Percentiles rank a stretch among this genome's conserved stretches.
Evolutionary conservation across 2,329 filamentous ascomycete genomes (phyloP).

Genomic region (Hyphodiscus sp.): DNA sequence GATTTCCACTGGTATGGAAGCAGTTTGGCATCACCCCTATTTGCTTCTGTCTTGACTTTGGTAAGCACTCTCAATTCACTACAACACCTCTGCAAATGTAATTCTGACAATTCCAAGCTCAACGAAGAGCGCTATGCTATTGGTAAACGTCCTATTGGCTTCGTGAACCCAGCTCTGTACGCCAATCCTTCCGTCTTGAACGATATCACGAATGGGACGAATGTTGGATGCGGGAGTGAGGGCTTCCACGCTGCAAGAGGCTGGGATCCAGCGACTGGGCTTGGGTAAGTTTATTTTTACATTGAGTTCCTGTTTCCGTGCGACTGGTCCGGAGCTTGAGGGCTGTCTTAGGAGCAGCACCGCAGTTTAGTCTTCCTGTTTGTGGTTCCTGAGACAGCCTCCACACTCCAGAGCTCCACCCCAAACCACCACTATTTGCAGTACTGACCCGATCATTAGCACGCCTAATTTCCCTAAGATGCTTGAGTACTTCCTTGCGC

Average conservation of each 20-base stretch:
- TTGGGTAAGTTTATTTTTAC: neutral
- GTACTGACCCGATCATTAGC: neutral
- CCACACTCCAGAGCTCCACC: too few species aligned
- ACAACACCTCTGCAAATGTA: neutral
- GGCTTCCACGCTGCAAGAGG: neutral
- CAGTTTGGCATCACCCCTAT: slow-evolving; percentile 16
- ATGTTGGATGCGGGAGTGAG: neutral
- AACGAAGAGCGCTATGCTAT: neutral
- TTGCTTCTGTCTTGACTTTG: slow-evolving; percentile 19
- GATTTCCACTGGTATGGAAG: slow-evolving; percentile 14
- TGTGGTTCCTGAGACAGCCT: too few species aligned
- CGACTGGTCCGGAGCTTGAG: too few species aligned
- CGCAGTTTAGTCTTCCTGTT: too few species aligned
- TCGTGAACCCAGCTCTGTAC: neutral
- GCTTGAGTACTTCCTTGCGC: neutral
- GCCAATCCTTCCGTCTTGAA: neutral
- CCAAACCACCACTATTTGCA: too few species aligned
- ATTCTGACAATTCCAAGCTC: neutral
- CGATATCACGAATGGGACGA: neutral
- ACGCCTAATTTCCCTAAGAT: neutral
- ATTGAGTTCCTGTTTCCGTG: too few species aligned
- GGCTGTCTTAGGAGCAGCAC: too few species aligned
- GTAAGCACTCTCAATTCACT: neutral
- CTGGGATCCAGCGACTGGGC: neutral
- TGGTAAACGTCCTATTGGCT: neutral